Evolutionary conservation across 2,329 filamentous ascomycete genomes (phyloP).

Genomic region (Biscogniauxia mediterranea): DNA sequence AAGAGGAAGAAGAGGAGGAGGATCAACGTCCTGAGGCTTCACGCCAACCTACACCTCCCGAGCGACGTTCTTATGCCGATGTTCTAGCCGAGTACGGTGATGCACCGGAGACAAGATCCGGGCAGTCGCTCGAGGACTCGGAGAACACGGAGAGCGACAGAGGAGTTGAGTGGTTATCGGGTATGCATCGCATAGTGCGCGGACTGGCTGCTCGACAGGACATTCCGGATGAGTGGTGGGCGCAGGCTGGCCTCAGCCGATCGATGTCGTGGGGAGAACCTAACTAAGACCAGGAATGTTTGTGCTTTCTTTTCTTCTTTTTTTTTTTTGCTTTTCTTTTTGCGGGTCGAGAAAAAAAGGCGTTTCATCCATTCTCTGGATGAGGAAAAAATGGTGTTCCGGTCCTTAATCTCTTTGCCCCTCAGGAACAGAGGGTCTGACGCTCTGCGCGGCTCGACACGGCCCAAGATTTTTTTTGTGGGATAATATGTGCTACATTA

Average conservation of each 20-base stretch:
- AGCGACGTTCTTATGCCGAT: constrained; percentile 41
- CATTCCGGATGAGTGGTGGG: constrained; percentile 83
- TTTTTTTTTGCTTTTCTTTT: not conserved
- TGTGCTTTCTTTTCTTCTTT: no score
- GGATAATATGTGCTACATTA: not conserved
- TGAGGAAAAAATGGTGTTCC: not conserved
- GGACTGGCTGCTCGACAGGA: constrained; percentile 68
- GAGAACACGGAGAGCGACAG: constrained; percentile 23
- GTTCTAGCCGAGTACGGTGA: constrained; percentile 39
- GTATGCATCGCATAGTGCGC: constrained; percentile 71
- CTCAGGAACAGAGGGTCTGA: not conserved
- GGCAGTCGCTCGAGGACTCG: constrained; percentile 9
- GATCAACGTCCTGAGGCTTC: constrained; percentile 6
- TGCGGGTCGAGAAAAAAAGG: not conserved
- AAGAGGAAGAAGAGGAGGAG: constrained; percentile 41
- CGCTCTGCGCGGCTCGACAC: not conserved
- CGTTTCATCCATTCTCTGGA: not conserved
- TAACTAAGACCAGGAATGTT: constrained; percentile 1
- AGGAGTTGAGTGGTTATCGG: constrained; percentile 45
- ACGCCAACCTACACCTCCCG: constrained; percentile 9
- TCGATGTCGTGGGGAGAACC: constrained; percentile 46
- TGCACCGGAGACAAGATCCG: constrained; percentile 5
- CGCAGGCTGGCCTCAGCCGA: constrained; percentile 63
- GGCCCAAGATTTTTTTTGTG: not conserved
- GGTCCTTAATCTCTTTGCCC: not conserved